phyloP scores from a whole-genome alignment of 2,329 filamentous ascomycete species.

The Stromatinia cepivora region DNA sequence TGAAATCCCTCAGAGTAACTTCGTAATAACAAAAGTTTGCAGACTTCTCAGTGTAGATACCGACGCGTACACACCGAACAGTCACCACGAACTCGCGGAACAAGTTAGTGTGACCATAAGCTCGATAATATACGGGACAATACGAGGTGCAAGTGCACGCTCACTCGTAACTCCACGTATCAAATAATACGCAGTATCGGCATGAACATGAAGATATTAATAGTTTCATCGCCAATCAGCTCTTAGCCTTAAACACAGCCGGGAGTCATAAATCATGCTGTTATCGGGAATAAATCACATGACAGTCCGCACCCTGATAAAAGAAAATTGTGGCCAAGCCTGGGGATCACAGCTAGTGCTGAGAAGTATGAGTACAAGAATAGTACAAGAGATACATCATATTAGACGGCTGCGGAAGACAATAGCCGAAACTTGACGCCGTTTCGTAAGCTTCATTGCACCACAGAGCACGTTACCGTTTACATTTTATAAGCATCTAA shows the following conservation, averaged over 20 bases:
- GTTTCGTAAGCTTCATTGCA: constrained; percentile 2
- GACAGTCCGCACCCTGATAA: background rate
- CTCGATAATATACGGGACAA: constrained; percentile 14
- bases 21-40: background rate
- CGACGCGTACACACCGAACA: background rate
- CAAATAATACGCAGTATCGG: background rate
- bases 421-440: background rate
- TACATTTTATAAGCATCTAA: background rate
- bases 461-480: background rate
- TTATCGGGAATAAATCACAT: background rate
- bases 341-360: background rate
- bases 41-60: background rate
- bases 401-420: background rate
- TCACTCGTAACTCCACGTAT: constrained; percentile 8
- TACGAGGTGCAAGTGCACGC: constrained; percentile 14
- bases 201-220: background rate
- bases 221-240: background rate
- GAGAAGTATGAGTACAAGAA: background rate
- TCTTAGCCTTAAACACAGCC: background rate
- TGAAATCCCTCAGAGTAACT: background rate
- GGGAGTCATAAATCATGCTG: background rate
- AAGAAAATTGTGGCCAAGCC: background rate
- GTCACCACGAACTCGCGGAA: background rate
- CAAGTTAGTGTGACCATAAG: constrained; percentile 11
- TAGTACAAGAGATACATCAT: background rate